Base-by-base conservation (phyloP, 2,329 filamentous ascomycete genomes). In the Talaromyces pinophilus region DNA sequence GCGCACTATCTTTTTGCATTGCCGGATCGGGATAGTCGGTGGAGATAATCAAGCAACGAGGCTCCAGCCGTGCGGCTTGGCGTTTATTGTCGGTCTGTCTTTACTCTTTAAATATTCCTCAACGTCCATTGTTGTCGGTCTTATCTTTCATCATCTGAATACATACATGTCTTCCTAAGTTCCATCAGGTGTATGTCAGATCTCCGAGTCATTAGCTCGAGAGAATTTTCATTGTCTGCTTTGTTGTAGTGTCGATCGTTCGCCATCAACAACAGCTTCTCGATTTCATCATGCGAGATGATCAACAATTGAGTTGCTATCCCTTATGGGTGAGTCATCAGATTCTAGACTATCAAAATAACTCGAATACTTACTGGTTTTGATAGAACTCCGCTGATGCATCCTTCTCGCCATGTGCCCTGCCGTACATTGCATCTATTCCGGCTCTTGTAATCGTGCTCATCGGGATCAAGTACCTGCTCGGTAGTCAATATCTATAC, bases 381-480 rank as follows among this genome's bases (percentile, higher is more conserved):
- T 33, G 30, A 33, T 65, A 80, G 78, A 76, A 80, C 69, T 75
- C 77, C 44, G 69, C 72, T 40, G 75, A 75, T 69, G 78, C 78
- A 30, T 73, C 72, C 66, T 63, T 78, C 22, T 76, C 75, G 25
- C 69, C 68, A 55, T 80, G 78, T 70, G 75, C 72, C 57, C 67
- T 78, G 68, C 72, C 70, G 6, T 79, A 77, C 63, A 57, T 79
- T 38, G 72, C 73, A n/a, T 68, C 70, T 10, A 65, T 75, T 5
- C 78, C 78, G 1, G 71, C 71, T 0, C 67, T 71, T 30, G 52
- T 76, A 7, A 66, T 75, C 25, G 52, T 72, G 10, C 17, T 74
- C 11, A 67, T 80, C 60, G 69, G 71, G 25, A 52, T 74, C 38
- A 70, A 70, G 30, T 73, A 79, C 65, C 6, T 78, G 8, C 48